These are phyloP conservation scores for Exophiala spinifera DNA, from an alignment of 2,329 filamentous ascomycete genomes.

Conservation along the genomic window DNA sequence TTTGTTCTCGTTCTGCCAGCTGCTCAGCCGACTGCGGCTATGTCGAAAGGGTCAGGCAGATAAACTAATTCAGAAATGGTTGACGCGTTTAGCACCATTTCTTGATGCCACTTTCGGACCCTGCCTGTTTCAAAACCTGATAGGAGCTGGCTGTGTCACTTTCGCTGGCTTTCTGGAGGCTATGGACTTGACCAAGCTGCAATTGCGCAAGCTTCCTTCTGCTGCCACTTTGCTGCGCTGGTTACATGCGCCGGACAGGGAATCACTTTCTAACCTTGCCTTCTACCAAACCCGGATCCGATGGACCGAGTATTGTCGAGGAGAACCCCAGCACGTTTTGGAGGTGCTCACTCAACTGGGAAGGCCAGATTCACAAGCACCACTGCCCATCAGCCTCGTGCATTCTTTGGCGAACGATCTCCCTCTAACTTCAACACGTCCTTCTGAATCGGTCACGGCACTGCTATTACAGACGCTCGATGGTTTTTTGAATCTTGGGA, in stretches of 20 bases:
- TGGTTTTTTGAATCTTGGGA: conserved; percentile 3
- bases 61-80: conserved; percentile 42
- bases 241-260: conserved; percentile 25
- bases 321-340: conserved; percentile 35
- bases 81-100: conserved; percentile 38
- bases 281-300: conserved; percentile 18
- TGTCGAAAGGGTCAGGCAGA: conserved; percentile 46
- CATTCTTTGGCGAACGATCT: conserved; percentile 5
- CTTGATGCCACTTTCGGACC: conserved; percentile 35
- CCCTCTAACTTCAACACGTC: conserved; percentile 1
- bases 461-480: conserved; percentile 15
- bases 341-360: conserved; percentile 31
- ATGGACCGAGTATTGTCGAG: conserved; percentile 31
- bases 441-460: conserved; percentile 7
- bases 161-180: conserved; percentile 38
- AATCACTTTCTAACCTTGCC: conserved; percentile 3
- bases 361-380: conserved; percentile 30
- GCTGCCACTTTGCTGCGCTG: conserved; percentile 33
- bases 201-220: conserved; percentile 15
- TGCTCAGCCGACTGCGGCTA: conserved; percentile 43
- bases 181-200: conserved; percentile 10
- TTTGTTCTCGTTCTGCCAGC: conserved; percentile 37
- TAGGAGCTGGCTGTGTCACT: conserved; percentile 46
- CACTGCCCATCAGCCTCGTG: conserved; percentile 6
- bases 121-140: conserved; percentile 38